These are phyloP conservation scores for Narthecium ossifragum DNA, from an alignment of 106 monocot genomes.

Conservation along the genomic window DNA sequence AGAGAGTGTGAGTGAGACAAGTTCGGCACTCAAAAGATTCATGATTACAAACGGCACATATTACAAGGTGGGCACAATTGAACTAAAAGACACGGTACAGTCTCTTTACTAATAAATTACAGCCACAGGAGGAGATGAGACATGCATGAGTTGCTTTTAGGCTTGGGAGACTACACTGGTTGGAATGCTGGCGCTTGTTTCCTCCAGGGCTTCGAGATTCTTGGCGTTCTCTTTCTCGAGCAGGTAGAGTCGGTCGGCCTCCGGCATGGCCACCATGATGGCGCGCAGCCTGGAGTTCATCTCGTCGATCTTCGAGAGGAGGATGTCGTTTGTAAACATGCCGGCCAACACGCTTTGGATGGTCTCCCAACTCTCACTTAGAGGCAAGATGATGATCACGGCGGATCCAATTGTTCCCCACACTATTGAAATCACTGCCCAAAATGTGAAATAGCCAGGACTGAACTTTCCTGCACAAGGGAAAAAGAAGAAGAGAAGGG, in stretches of 20 bases:
- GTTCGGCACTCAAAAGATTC: too few relatives aligned
- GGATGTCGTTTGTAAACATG: conserved; percentile 71
- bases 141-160: too few relatives aligned
- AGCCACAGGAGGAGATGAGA: too few relatives aligned
- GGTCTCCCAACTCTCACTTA: conserved; percentile 81
- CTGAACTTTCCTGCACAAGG: conserved; percentile 58
- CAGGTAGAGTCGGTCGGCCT: conserved; percentile 53
- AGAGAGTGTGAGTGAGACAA: too few relatives aligned
- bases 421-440: conserved; percentile 64
- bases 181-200: conserved; percentile 15
- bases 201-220: conserved; percentile 42
- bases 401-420: conserved; percentile 84
- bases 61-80: too few relatives aligned
- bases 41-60: too few relatives aligned
- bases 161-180: conserved; percentile 2
- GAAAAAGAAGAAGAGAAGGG: conserved; percentile 1
- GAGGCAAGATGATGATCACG: conserved; percentile 79
- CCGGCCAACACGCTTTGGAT: conserved; percentile 48
- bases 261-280: conserved; percentile 59
- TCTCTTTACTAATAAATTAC: too few relatives aligned
- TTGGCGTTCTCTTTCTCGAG: conserved; percentile 62
- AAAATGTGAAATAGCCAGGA: conserved; percentile 89
- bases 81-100: too few relatives aligned
- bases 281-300: conserved; percentile 54
- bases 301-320: conserved; percentile 69